Percentiles rank a stretch among this genome's conserved stretches.
phyloP scores from a whole-genome alignment of 768 basidiomycete genomes.

The Suillus spraguei region DNA sequence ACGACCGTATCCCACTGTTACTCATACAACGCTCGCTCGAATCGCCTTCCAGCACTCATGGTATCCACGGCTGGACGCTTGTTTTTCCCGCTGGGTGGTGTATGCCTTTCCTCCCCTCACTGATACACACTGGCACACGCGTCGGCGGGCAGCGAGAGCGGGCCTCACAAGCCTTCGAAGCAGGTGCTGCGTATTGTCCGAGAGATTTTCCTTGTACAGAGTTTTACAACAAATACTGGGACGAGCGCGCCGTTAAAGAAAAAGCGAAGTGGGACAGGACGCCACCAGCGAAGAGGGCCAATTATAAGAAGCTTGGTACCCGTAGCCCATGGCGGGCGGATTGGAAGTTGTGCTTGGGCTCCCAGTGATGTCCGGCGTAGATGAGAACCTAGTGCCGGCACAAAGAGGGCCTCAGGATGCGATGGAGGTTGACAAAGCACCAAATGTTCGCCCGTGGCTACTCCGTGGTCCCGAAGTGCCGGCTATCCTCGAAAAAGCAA shows the following conservation, averaged over 20 bases:
- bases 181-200: conserved; percentile 75
- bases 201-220: conserved; percentile 70
- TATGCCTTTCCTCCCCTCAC: conserved; percentile 86
- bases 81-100: conserved; percentile 88
- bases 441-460: conserved; percentile 58
- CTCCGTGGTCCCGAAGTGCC: conserved; percentile 58
- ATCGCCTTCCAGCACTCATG: conserved; percentile 34
- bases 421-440: conserved; percentile 15
- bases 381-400: conserved; percentile 50
- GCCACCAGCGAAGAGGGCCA: conserved; percentile 86
- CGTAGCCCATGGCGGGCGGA: conserved; percentile 76
- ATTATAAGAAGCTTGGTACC: conserved; percentile 65
- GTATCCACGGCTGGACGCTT: conserved; percentile 86
- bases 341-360: conserved; percentile 71
- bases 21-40: conserved; percentile 81
- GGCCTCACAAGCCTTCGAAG: conserved; percentile 80
- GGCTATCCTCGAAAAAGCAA: conserved; percentile 46
- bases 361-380: conserved; percentile 18
- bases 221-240: conserved; percentile 55
- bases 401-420: conserved; percentile 49
- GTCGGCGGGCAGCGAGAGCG: conserved; percentile 86
- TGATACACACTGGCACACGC: conserved; percentile 81
- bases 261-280: conserved; percentile 70
- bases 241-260: conserved; percentile 53
- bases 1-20: conserved; percentile 83